Evolutionary conservation across 2,329 filamentous ascomycete genomes (phyloP).

Genomic region (Dactylellina sp.): DNA sequence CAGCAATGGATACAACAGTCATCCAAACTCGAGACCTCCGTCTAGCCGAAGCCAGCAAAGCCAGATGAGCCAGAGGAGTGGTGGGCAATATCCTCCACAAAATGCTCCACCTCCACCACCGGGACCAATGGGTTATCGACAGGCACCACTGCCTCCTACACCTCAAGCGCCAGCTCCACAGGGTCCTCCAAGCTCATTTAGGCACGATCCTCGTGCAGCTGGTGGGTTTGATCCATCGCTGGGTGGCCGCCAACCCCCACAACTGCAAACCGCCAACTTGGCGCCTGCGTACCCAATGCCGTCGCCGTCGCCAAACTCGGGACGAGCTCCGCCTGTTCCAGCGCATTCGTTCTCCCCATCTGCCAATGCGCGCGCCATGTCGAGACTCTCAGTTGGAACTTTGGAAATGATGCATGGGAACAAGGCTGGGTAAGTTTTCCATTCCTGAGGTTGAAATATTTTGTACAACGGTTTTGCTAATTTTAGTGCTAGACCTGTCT

Average conservation of each 20-base stretch:
- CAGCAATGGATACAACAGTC: slow-evolving; percentile 30
- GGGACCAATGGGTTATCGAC: slow-evolving; percentile 25
- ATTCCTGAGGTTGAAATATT: background rate
- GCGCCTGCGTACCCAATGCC: slow-evolving; percentile 37
- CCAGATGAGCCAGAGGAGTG: slow-evolving; percentile 47
- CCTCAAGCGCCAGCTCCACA: slow-evolving; percentile 15
- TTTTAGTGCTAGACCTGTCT: slow-evolving; percentile 25
- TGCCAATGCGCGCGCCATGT: slow-evolving; percentile 51
- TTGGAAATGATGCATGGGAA: slow-evolving; percentile 53
- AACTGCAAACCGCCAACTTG: slow-evolving; percentile 42
- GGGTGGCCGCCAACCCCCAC: slow-evolving; percentile 46
- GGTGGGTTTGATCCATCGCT: slow-evolving; percentile 50
- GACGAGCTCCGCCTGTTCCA: slow-evolving; percentile 43
- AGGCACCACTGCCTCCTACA: slow-evolving; percentile 11
- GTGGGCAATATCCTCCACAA: slow-evolving; percentile 20
- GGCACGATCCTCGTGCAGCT: slow-evolving; percentile 41
- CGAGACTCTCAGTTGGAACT: slow-evolving; percentile 50
- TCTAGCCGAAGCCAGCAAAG: slow-evolving; percentile 47
- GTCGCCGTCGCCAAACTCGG: slow-evolving; percentile 36
- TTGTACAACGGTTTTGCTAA: slow-evolving; percentile 25
- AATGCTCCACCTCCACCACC: background rate
- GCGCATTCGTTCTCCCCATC: slow-evolving; percentile 53
- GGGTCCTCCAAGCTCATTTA: slow-evolving; percentile 32
- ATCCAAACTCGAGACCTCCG: slow-evolving; percentile 48
- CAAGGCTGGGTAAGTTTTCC: slow-evolving; percentile 32